Evolutionary conservation across 768 basidiomycete species (phyloP), one percentile per base, ranked within the genome.

Genomic region (Thelephora aurantiotincta): DNA sequence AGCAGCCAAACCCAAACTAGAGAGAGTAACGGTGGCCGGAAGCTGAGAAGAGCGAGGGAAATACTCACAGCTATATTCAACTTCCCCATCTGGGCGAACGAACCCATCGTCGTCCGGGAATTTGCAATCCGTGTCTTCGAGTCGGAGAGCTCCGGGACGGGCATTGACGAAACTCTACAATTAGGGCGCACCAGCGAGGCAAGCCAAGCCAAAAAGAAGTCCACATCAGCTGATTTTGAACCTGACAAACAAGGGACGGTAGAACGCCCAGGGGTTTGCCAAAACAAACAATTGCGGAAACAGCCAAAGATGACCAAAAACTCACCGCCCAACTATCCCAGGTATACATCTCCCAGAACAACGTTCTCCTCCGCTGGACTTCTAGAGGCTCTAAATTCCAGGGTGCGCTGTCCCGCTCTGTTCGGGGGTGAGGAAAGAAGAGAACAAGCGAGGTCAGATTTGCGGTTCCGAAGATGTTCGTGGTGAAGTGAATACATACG

Each of bases 291-390:
- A 4, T 30, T 30, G 26, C 26, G 26, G 9, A 9, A 4, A 30
- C 26, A 30, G 9, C 26, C 5, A 30, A 30, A 4, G 26, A 30
- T 26, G 44, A 16, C 19, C 16, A 50, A 26, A 2, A 14, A 63
- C 67, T 48, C 50, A 70, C 73, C 46, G 66, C 64, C 70, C 73
- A 76, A 6, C 65, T 60, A 54, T 76, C 73, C 62, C 67, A 72
- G 14, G 65, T 62, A 53, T 65, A 72, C 7, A 75, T 57, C 48
- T 76, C 74, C 75, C 75, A 77, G 55, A 75, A 77, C 35, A 75
- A 47, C 35, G 63, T 56, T 44, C 75, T 65, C 33, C 68, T 57
- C 30, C 71, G 61, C 50, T 75, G 71, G 3, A 69, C 54, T 49
- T 76, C 74, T 16, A 66, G 68, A 5, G 59, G 51, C 13, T 61